Base-by-base conservation (phyloP, 768 basidiomycete species). In the Tulasnella sp. region DNA sequence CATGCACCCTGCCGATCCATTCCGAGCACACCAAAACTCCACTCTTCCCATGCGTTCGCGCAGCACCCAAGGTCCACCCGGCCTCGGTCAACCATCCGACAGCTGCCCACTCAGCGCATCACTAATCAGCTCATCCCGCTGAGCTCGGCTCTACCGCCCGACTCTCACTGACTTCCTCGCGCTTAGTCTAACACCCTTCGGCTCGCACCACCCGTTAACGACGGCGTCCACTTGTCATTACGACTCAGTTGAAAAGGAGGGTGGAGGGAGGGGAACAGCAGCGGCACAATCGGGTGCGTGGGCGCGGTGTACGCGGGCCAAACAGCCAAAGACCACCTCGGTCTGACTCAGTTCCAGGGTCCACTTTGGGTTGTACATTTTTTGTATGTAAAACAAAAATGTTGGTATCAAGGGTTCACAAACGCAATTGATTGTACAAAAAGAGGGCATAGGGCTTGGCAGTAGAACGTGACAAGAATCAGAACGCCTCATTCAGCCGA, bases 1-100 rank as follows among this genome's bases (percentile, higher is more conserved):
- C 64, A 69, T 69, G 64, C 64, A 69, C 64, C 64, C 64, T 69
- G 64, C 64, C 64, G 64, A 69, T 69, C 64, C 28, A 69, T 37
- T 69, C 64, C 64, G 64, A 69, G n/a, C n/a, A 64, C 60, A 24
- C 60, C 60, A 64, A n/a, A 64, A 69, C 64, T 69, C 64, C 64
- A 69, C 64, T 31, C 24, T 64, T n/a, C 60, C 60, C 60, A 64
- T 64, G 60, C 64, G 9, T 28, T 64, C 54, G 34, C 64, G 64
- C 64, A 69, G 34, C 64, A 37, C 64, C 31, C 64, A 34, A 69
- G 12, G 34, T 20, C 64, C 64, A 69, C 64, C 64, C 64, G 64
- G 64, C 64, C 64, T 69, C 64, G 64, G 64, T 69, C 64, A 37
- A 28, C 64, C 28, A 69, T 69, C 64, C 64, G 64, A 69, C 64